Evolutionary conservation across 768 basidiomycete genomes (phyloP), one percentile per base, ranked within the genome.

Genomic region (Xerocomellus chrysenteron): DNA sequence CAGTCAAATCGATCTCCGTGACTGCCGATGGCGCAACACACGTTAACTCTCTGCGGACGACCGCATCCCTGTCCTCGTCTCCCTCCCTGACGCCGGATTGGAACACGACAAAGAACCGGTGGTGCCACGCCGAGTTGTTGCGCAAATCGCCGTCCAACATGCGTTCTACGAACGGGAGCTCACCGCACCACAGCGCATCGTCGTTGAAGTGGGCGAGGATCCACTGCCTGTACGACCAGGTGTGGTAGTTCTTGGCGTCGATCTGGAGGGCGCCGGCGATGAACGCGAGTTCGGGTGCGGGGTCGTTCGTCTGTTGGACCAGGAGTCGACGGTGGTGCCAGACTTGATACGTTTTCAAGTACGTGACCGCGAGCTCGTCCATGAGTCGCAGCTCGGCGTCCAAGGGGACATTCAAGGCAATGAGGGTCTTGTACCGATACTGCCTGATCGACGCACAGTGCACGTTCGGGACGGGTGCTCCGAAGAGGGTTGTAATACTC

Each of bases 191-290:
- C 59, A 93, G 63, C n/a, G 73, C 78, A 36, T 82, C 79, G 54
- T 86, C 79, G 63, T 87, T 85, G 77, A 95, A 95, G 68, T 88
- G 84, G 10, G 90, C 87, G 42, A 97, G 83, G 13, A 94, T 71
- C 94, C 94, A 98, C 71, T 99, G 95, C 8, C 96, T 82, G 73
- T 98, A 96, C 9, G 92, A 91, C 97, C 97, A 99, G 0, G 97
- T 98, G 72, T 98, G 96, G 71, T 99, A 99, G 76, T 99, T 99
- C 82, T 99, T 99, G 44, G 84, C 74, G 68, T 99, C 97, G 21
- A 74, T 79, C 9, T 81, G 74, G 32, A 99, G 82, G 1, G 86
- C 85, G 53, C 75, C 73, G 49, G 85, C 81, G 68, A 94, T 87
- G 72, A 97, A 98, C 36, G 69, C 78, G 52, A 98, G 86, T 72